A percentile compares a stretch with the other conserved stretches of the same genome.
These are phyloP conservation scores for Penicillium sp. DNA, from an alignment of 2,329 filamentous ascomycete genomes.

Conservation along the genomic window DNA sequence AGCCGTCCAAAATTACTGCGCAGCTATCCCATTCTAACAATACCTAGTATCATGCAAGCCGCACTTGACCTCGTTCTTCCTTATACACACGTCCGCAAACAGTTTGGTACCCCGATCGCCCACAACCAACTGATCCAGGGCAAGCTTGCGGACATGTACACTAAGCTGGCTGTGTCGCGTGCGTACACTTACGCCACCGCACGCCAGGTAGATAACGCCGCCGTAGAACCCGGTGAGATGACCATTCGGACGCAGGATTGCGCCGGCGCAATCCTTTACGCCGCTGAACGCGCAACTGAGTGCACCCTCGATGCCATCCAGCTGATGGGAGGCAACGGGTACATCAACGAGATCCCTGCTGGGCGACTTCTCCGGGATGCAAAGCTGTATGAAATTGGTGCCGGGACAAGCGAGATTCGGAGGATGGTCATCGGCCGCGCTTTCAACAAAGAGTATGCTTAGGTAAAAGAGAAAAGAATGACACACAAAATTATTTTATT, in stretches of 20 bases:
- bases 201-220: constrained; percentile 72
- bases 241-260: constrained; percentile 83
- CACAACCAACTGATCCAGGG: constrained; percentile 93
- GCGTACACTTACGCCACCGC: constrained; percentile 88
- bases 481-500: background rate
- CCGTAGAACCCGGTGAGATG: constrained; percentile 34
- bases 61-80: constrained; percentile 81
- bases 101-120: constrained; percentile 83
- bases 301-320: constrained; percentile 85
- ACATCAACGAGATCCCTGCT: constrained; percentile 91
- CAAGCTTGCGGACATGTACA: constrained; percentile 96
- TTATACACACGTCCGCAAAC: constrained; percentile 82
- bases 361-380: constrained; percentile 77
- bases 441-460: constrained; percentile 80
- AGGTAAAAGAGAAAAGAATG: constrained; percentile 7
- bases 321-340: constrained; percentile 90
- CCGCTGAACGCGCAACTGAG: constrained; percentile 82
- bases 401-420: constrained; percentile 90
- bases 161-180: constrained; percentile 78
- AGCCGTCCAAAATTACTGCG: constrained; percentile 1
- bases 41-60: constrained; percentile 76
- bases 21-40: constrained; percentile 10
- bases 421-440: constrained; percentile 90
- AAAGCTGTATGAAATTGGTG: constrained; percentile 92
- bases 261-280: constrained; percentile 89